phyloP scores from a whole-genome alignment of 169 alveolate species.

The Plasmodium sp. region DNA sequence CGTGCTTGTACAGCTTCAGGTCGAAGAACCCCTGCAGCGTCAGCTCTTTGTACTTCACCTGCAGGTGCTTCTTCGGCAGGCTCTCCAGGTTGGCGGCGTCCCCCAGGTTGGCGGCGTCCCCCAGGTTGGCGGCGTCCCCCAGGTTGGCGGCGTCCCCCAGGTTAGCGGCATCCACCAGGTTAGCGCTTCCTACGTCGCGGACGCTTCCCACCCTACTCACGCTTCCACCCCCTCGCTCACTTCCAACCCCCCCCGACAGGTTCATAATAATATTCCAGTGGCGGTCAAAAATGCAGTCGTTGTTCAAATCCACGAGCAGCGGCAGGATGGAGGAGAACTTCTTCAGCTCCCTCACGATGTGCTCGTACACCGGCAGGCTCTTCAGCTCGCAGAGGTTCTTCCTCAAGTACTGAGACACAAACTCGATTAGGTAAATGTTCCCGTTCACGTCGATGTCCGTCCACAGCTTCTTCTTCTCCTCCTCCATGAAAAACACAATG shows the following conservation, averaged over 20 bases:
- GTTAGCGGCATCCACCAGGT: neutral
- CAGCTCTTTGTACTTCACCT: constrained; percentile 93
- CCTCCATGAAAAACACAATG: constrained; percentile 90
- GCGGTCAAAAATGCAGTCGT: constrained; percentile 95
- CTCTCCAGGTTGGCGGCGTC: neutral
- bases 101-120: neutral
- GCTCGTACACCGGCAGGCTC: constrained; percentile 90
- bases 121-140: constrained; percentile 91
- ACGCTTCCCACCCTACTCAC: too few species aligned
- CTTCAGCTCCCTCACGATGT: constrained; percentile 92
- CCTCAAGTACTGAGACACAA: constrained; percentile 87
- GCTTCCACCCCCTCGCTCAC: too few species aligned
- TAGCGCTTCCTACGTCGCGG: too few species aligned
- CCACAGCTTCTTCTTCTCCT: constrained; percentile 95
- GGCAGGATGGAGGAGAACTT: constrained; percentile 96
- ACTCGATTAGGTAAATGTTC: constrained; percentile 89
- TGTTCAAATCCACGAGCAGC: constrained; percentile 92
- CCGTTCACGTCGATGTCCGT: constrained; percentile 93
- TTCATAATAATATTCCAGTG: constrained; percentile 97
- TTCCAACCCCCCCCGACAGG: constrained; percentile 86
- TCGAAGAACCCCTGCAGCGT: constrained; percentile 93
- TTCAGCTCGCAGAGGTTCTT: constrained; percentile 92
- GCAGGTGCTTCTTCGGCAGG: constrained; percentile 57
- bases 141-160: constrained; percentile 80
- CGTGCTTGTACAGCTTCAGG: constrained; percentile 91